These are phyloP conservation scores for Hyaloscypha hepaticicola DNA, from an alignment of 495 filamentous ascomycete genomes.

Conservation along the genomic window DNA sequence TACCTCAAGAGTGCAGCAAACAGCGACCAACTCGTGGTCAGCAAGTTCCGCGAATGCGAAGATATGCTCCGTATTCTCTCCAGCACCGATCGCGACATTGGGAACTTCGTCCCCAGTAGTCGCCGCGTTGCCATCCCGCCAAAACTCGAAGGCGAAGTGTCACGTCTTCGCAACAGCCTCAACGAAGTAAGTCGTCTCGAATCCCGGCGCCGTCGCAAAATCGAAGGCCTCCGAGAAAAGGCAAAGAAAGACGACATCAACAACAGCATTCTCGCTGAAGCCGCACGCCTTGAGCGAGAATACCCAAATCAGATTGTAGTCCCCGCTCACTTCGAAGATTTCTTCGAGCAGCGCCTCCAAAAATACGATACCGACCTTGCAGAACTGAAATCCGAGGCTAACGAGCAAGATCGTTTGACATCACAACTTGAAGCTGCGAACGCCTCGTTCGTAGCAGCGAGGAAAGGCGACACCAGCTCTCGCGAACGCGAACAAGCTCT, in stretches of 20 bases:
- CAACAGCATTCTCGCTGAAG: conserved; percentile 74
- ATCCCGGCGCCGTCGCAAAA: conserved; percentile 69
- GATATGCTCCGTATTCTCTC: conserved; percentile 69
- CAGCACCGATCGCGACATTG: conserved; percentile 73
- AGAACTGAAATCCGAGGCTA: conserved; percentile 65
- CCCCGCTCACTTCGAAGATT: conserved; percentile 83
- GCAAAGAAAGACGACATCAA: conserved; percentile 88
- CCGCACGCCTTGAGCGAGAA: conserved; percentile 79
- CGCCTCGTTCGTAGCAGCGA: conserved; percentile 68
- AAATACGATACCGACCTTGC: conserved; percentile 76
- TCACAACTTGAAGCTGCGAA: conserved; percentile 71
- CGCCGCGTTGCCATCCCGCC: conserved; percentile 74
- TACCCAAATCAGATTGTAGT: conserved; percentile 79
- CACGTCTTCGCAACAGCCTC: conserved; percentile 68
- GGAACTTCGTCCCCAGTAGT: conserved; percentile 86
- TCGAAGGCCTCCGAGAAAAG: conserved; percentile 73
- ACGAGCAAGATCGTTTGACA: conserved; percentile 72
- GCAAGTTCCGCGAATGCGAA: conserved; percentile 76
- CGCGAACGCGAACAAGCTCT: conserved; percentile 81
- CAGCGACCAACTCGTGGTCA: conserved; percentile 77
- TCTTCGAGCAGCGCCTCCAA: conserved; percentile 79
- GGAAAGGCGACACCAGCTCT: conserved; percentile 66
- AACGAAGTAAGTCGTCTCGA: conserved; percentile 84
- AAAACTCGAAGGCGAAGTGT: conserved; percentile 74
- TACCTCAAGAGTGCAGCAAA: conserved; percentile 84